Evolutionary conservation across 202 grass and related monocot species (phyloP).

Genomic region (Carex sylvatica): DNA sequence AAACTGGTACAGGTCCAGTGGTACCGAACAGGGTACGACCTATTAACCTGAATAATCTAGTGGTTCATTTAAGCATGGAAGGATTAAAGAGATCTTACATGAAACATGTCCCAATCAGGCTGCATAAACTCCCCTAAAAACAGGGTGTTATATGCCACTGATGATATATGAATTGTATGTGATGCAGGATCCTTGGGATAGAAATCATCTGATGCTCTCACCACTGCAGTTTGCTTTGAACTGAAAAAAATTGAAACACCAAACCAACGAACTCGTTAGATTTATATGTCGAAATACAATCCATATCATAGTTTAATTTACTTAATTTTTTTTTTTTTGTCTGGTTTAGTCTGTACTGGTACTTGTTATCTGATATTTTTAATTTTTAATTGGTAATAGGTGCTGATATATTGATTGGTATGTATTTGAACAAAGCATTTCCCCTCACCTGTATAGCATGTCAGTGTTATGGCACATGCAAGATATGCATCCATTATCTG

Average conservation of each 20-base stretch:
- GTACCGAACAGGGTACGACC: not conserved
- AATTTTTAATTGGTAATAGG: not conserved
- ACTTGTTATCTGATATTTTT: not conserved
- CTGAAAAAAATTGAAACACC: slow-evolving; percentile 3
- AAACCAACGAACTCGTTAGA: not conserved
- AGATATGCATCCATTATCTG: slow-evolving; percentile 73
- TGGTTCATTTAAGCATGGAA: not conserved
- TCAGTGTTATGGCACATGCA: slow-evolving; percentile 95
- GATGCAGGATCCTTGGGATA: slow-evolving; percentile 79
- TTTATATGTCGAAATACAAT: not conserved
- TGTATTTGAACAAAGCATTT: not conserved
- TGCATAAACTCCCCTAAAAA: slow-evolving; percentile 96
- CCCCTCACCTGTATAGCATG: slow-evolving; percentile 53
- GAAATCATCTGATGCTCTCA: slow-evolving; percentile 85
- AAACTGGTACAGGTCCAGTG: not conserved
- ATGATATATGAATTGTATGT: slow-evolving; percentile 68
- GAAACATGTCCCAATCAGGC: slow-evolving; percentile 98
- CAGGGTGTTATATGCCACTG: slow-evolving; percentile 76
- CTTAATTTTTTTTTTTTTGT: not conserved
- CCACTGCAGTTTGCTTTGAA: slow-evolving; percentile 60
- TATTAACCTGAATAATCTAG: not conserved
- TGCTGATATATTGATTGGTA: not conserved
- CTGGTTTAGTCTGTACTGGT: not conserved
- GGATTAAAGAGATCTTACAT: slow-evolving; percentile 28
- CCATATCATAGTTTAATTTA: not conserved